Evolutionary conservation across 2,329 filamentous ascomycete genomes (phyloP).

Genomic region (Colletotrichum agaves): DNA sequence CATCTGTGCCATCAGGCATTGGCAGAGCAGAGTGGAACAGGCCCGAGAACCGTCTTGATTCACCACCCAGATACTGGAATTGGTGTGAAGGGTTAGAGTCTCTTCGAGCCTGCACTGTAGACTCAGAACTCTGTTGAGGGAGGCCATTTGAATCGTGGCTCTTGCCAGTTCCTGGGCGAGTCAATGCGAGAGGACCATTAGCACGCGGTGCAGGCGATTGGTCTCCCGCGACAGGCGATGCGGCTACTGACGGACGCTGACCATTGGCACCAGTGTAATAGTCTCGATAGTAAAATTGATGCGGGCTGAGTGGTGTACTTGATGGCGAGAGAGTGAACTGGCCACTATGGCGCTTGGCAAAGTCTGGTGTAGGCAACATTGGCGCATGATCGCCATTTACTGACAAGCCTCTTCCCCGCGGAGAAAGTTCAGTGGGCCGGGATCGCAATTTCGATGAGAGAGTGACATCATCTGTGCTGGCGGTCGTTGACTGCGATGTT

Average conservation of each 20-base stretch:
- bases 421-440: constrained; percentile 59
- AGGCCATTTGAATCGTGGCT: constrained; percentile 66
- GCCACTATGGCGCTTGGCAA: constrained; percentile 72
- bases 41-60: constrained; percentile 72
- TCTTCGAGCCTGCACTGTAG: constrained; percentile 55
- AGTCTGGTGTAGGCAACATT: constrained; percentile 72
- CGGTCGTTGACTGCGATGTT: constrained; percentile 68
- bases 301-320: constrained; percentile 59
- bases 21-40: constrained; percentile 91
- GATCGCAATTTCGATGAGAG: constrained; percentile 60
- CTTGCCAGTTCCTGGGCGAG: constrained; percentile 68
- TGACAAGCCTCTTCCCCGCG: constrained; percentile 69
- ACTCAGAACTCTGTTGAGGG: constrained; percentile 64
- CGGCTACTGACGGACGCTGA: constrained; percentile 44
- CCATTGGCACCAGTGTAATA: constrained; percentile 58
- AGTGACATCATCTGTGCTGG: constrained; percentile 63
- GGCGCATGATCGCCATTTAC: constrained; percentile 72
- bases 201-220: constrained; percentile 58
- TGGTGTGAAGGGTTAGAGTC: constrained; percentile 68
- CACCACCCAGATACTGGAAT: constrained; percentile 54
- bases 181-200: constrained; percentile 44
- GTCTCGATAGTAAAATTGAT: constrained; percentile 67
- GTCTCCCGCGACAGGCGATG: constrained; percentile 67
- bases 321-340: constrained; percentile 72
- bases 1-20: constrained; percentile 73